A percentile compares a stretch with the other conserved stretches of the same genome.
Evolutionary conservation across 1,284 basidiomycete species (phyloP).

Genomic region (Volvariella surrecta): DNA sequence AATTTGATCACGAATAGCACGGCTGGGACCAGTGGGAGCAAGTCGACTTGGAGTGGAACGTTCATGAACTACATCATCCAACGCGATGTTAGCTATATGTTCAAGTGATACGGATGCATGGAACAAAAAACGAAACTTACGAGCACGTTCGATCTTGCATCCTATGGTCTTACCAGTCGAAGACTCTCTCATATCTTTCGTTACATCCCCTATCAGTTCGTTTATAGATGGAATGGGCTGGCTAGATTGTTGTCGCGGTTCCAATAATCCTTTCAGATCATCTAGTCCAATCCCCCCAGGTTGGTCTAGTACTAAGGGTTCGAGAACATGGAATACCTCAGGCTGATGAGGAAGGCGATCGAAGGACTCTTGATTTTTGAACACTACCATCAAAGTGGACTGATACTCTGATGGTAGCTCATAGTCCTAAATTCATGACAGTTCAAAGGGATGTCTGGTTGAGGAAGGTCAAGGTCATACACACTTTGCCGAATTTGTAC

Average conservation of each 20-base stretch:
- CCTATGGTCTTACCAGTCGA: constrained; percentile 11
- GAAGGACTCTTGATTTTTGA: constrained; percentile 33
- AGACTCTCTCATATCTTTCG: constrained; percentile 6
- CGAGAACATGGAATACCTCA: constrained; percentile 16
- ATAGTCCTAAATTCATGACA: constrained; percentile 33
- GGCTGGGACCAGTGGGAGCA: background rate
- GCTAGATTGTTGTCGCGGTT: constrained; percentile 10
- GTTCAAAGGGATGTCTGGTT: background rate
- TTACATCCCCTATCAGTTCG: background rate
- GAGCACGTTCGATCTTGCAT: constrained; percentile 14
- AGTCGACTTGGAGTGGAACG: constrained; percentile 2
- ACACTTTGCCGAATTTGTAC: constrained; percentile 37
- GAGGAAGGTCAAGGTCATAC: constrained; percentile 11
- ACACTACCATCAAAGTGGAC: constrained; percentile 31
- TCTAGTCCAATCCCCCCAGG: constrained; percentile 25
- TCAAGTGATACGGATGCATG: background rate
- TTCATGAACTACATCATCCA: constrained; percentile 1
- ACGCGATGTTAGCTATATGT: background rate
- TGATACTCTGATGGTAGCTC: constrained; percentile 34
- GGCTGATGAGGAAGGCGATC: constrained; percentile 21
- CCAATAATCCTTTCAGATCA: constrained; percentile 21
- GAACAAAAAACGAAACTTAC: constrained; percentile 18
- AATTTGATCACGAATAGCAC: constrained; percentile 5
- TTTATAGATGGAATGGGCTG: background rate
- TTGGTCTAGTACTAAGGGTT: constrained; percentile 13